phyloP scores from a whole-genome alignment of 805 yeast species.

The Cyberlindnera maclurae region DNA sequence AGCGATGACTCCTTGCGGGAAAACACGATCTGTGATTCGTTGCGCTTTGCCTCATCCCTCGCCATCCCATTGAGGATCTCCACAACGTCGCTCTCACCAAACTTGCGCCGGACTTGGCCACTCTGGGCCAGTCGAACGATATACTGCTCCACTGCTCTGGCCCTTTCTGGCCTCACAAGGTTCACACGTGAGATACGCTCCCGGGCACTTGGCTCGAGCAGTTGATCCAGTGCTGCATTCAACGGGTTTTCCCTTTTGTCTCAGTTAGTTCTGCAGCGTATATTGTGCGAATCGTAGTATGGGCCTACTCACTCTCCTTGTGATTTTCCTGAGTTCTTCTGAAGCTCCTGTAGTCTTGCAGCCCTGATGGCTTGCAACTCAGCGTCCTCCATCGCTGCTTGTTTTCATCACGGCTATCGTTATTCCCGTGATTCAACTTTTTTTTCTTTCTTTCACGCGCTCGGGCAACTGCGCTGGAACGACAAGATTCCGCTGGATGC shows the following conservation, averaged over 20 bases:
- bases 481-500: too few relatives aligned
- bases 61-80: constrained; percentile 78
- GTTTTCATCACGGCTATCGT: too few relatives aligned
- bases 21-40: constrained; percentile 52
- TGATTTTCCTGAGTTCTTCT: constrained; percentile 40
- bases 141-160: constrained; percentile 78
- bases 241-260: constrained; percentile 1
- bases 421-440: too few relatives aligned
- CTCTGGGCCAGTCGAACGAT: constrained; percentile 62
- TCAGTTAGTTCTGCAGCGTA: not conserved
- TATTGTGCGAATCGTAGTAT: too few relatives aligned
- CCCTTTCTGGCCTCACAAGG: constrained; percentile 88
- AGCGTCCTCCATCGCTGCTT: constrained; percentile 63
- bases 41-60: constrained; percentile 57
- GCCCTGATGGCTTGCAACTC: constrained; percentile 88
- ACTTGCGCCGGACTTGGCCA: constrained; percentile 68
- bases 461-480: too few relatives aligned
- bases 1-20: constrained; percentile 18
- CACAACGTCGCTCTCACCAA: constrained; percentile 79
- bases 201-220: constrained; percentile 75
- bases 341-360: constrained; percentile 85
- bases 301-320: constrained; percentile 8
- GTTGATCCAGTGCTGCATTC: constrained; percentile 45
- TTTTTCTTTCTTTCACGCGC: too few relatives aligned
- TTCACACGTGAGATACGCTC: constrained; percentile 83